These are phyloP conservation scores for Metarhizium guizhouense DNA, from an alignment of 2,329 filamentous ascomycete species.

Conservation along the genomic window DNA sequence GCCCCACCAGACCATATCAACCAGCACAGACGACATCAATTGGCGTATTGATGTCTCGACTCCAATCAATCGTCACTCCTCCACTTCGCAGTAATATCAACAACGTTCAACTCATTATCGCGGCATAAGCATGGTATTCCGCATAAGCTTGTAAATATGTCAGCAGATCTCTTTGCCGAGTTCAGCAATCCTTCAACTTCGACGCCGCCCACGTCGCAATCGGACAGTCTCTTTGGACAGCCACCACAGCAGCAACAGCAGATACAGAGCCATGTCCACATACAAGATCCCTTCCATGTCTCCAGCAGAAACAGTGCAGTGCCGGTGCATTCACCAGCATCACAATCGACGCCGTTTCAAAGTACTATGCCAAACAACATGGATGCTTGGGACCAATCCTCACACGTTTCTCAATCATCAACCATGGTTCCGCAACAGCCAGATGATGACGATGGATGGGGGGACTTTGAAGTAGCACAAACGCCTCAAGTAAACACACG, in stretches of 20 bases:
- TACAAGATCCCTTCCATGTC: conserved; percentile 18
- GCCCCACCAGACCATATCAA: no score
- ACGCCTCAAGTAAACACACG: not conserved
- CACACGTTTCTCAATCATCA: not conserved
- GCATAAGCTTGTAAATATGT: conserved; percentile 34
- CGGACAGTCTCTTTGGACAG: conserved; percentile 3
- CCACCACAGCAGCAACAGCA: conserved; percentile 7
- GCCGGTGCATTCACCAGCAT: conserved; percentile 11
- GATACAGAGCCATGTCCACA: not conserved
- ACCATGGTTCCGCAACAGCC: conserved; percentile 1
- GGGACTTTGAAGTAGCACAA: conserved; percentile 55
- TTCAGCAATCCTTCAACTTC: conserved; percentile 42
- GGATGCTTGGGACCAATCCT: conserved; percentile 11
- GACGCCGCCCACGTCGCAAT: conserved; percentile 15
- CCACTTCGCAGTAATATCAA: no score
- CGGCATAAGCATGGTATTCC: not conserved
- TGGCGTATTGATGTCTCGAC: no score
- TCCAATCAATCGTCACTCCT: no score
- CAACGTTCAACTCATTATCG: not conserved
- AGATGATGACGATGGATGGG: conserved; percentile 57
- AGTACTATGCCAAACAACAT: conserved; percentile 11
- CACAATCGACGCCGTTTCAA: conserved; percentile 23
- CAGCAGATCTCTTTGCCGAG: conserved; percentile 56
- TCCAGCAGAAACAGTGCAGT: conserved; percentile 10
- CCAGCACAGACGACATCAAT: no score